Percentiles rank a stretch among this genome's conserved stretches.
Conservation (phyloP, 176 grass and related monocot genomes). For the Oryza rufipogon region DNA sequence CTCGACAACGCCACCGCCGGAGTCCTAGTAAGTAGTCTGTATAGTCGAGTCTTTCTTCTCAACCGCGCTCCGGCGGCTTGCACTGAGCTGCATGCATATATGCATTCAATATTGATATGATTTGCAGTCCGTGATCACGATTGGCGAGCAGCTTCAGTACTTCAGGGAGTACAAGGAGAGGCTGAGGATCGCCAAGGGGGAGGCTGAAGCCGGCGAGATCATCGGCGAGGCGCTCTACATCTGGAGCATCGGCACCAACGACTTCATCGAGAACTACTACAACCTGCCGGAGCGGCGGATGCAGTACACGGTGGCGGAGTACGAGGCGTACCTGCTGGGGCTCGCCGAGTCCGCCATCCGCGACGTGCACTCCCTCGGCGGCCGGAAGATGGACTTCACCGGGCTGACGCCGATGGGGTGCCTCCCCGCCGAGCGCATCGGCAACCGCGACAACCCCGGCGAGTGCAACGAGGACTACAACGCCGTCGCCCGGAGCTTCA, state of each 20-base stretch:
- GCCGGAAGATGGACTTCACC: conserved; percentile 63
- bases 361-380: conserved; percentile 43
- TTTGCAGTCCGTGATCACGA: conserved; percentile 68
- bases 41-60: background rate
- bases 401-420: conserved; percentile 55
- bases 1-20: conserved; percentile 61
- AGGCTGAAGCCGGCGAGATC: conserved; percentile 23
- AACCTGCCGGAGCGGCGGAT: conserved; percentile 36
- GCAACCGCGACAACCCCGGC: conserved; percentile 35
- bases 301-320: conserved; percentile 50
- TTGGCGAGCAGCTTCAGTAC: conserved; percentile 60
- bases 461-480: conserved; percentile 65
- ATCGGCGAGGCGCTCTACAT: conserved; percentile 61
- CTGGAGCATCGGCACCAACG: conserved; percentile 86
- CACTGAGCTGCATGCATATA: background rate
- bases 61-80: no score
- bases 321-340: conserved; percentile 46
- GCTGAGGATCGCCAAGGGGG: conserved; percentile 45
- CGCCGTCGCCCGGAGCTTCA: conserved; percentile 57
- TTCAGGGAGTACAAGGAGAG: conserved; percentile 72
- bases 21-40: conserved; percentile 31
- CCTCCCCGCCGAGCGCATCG: conserved; percentile 48
- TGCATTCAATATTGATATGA: background rate
- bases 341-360: conserved; percentile 50
- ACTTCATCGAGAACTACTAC: conserved; percentile 96